Base-by-base conservation (phyloP, 73 alveolate species). In the Effrenium voratum region DNA sequence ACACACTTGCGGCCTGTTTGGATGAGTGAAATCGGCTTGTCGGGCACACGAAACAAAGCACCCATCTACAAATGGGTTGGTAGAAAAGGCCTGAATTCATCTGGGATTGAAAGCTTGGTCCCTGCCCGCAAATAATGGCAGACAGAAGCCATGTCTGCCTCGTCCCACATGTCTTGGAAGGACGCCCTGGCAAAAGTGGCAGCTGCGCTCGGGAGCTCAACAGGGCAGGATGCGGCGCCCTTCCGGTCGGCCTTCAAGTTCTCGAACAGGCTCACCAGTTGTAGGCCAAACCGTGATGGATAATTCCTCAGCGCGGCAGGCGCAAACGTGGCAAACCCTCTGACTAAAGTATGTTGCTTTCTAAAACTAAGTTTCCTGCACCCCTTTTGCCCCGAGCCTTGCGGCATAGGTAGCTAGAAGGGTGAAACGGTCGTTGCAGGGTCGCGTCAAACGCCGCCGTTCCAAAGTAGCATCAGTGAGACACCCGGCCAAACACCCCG, bases 261-360 rank as follows among this genome's bases (percentile, higher is more conserved):
- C 38, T 75, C 19, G 19, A 36, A 75, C 36, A 75, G n/a, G 57
- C 38, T 13, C 59, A 75, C 86, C 52, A 75, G 57, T 26, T 41
- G n/a, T 6, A 12, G 3, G 6, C 86, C 86, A 75, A 75, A 75
- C 13, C 13, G 13, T 19, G 38, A 36, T 15, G 86, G 86, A 75
- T 75, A 75, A 57, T 75, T 36, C 86, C 86, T 75, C 19, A 73
- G 52, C 63, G n/a, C n/a, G n/a, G n/a, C n/a, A n/a, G n/a, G n/a
- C n/a, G n/a, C n/a, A n/a, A n/a, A n/a, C n/a, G n/a, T n/a, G n/a
- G n/a, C n/a, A n/a, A n/a, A n/a, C n/a, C n/a, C n/a, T n/a, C n/a
- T n/a, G n/a, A n/a, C n/a, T n/a, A n/a, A n/a, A n/a, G n/a, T n/a
- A n/a, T n/a, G n/a, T n/a, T n/a, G n/a, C n/a, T n/a, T n/a, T n/a